phyloP scores from a whole-genome alignment of 495 filamentous ascomycete species.

The Aspergillus funiculosus region DNA sequence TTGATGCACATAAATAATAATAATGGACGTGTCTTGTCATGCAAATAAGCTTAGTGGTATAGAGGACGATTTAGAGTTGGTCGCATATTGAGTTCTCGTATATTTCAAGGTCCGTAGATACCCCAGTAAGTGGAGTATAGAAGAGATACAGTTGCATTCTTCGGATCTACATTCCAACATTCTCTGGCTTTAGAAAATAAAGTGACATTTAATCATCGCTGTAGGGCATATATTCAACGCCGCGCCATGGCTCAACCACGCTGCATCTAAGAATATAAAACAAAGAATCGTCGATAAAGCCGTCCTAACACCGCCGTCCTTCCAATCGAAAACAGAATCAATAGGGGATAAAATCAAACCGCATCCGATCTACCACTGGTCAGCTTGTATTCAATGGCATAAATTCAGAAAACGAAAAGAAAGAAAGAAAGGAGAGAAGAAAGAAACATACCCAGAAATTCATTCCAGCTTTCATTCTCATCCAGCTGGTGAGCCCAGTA shows the following conservation, averaged over 20 bases:
- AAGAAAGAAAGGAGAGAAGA: background rate
- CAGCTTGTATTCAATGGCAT: conserved; percentile 7
- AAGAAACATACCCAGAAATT: conserved; percentile 38
- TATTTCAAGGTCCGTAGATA: background rate
- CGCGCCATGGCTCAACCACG: no score
- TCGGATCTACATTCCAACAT: background rate
- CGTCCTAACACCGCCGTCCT: conserved; percentile 2
- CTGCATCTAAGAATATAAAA: no score
- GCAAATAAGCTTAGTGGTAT: no score
- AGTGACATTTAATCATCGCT: background rate
- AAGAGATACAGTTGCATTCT: background rate
- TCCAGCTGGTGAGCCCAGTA: conserved; percentile 38
- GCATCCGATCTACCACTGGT: conserved; percentile 39
- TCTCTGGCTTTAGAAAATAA: background rate
- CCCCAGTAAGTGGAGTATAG: background rate
- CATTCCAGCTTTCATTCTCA: conserved; percentile 42
- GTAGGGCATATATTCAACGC: background rate
- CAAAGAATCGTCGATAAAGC: background rate
- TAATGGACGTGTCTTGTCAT: no score
- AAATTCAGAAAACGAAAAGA: background rate
- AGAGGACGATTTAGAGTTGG: conserved; percentile 9
- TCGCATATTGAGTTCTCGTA: background rate
- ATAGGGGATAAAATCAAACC: conserved; percentile 45
- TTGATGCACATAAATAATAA: no score
- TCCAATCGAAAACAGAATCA: conserved; percentile 1